Conservation (phyloP, 139 green algal genomes). For the Ostreobium quekettii region DNA sequence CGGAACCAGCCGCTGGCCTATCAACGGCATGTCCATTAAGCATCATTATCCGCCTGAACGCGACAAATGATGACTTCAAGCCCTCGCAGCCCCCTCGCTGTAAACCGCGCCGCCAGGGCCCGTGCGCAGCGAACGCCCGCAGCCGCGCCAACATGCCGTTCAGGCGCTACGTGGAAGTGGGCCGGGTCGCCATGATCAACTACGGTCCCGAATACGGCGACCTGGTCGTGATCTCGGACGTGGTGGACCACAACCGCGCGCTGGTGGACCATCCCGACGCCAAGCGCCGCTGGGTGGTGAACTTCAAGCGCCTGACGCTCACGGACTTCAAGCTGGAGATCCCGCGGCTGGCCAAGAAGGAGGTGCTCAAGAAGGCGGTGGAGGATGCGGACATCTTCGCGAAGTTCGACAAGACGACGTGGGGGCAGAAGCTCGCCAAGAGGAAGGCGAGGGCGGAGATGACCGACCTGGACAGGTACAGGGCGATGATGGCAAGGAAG, state of each 20-base stretch:
- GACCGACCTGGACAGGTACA: constrained; percentile 94
- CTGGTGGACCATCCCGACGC: constrained; percentile 82
- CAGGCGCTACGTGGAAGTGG: constrained; percentile 87
- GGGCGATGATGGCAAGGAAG: too few species aligned
- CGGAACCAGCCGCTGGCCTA: too few species aligned
- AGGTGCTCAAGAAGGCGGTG: constrained; percentile 65
- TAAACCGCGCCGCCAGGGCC: too few species aligned
- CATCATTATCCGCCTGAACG: too few species aligned
- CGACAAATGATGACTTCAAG: background rate
- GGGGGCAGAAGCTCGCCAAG: constrained; percentile 82
- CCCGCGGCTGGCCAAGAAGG: constrained; percentile 77
- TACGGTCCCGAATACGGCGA: constrained; percentile 74
- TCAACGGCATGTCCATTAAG: too few species aligned
- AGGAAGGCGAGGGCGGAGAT: constrained; percentile 53
- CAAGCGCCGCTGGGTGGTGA: constrained; percentile 51
- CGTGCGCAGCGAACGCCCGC: background rate
- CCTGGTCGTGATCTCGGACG: constrained; percentile 75
- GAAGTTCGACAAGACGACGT: constrained; percentile 79
- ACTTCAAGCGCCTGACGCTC: constrained; percentile 90
- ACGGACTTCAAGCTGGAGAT: constrained; percentile 94
- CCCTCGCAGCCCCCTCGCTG: background rate
- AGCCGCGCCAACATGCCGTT: constrained; percentile 68
- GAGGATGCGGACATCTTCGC: constrained; percentile 62
- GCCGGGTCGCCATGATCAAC: constrained; percentile 89
- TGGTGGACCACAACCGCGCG: constrained; percentile 90